Conservation (phyloP, 371 early-diverging fungal species). For the Circinella minor region DNA sequence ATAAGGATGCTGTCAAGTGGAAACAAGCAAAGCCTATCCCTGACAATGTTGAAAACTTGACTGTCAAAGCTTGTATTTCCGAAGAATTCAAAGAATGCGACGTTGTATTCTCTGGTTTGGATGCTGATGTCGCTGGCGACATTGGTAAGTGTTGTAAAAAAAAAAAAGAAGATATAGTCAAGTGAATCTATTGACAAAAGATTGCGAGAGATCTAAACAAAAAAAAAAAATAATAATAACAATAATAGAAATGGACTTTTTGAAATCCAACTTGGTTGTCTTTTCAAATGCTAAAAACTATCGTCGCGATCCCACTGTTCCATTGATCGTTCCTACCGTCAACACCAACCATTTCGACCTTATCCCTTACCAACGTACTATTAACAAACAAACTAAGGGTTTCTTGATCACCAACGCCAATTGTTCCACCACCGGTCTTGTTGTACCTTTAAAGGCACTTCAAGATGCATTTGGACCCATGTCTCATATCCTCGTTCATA, state of each 20-base stretch:
- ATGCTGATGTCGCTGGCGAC: conserved; percentile 91
- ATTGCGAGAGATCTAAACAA: not conserved
- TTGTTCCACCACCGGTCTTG: conserved; percentile 95
- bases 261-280: conserved; percentile 82
- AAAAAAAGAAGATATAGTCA: too few relatives aligned
- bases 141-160: conserved; percentile 60
- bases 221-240: not conserved
- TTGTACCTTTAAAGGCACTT: conserved; percentile 89
- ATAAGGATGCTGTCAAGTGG: conserved; percentile 84
- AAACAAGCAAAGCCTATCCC: conserved; percentile 86
- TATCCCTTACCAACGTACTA: conserved; percentile 74
- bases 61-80: conserved; percentile 78
- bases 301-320: conserved; percentile 86
- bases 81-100: conserved; percentile 80
- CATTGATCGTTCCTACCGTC: conserved; percentile 91
- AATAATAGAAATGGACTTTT: conserved; percentile 78
- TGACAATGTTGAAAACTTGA: conserved; percentile 53
- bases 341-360: conserved; percentile 88
- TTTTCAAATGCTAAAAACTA: conserved; percentile 97
- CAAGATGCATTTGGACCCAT: conserved; percentile 89
- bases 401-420: conserved; percentile 97
- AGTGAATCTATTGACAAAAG: not conserved
- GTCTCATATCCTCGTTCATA: conserved; percentile 77
- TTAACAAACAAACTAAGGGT: conserved; percentile 73
- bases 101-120: conserved; percentile 93